Evolutionary conservation across 495 filamentous ascomycete species (phyloP), one percentile per base, ranked within the genome.

Genomic region (Lepraria neglecta): DNA sequence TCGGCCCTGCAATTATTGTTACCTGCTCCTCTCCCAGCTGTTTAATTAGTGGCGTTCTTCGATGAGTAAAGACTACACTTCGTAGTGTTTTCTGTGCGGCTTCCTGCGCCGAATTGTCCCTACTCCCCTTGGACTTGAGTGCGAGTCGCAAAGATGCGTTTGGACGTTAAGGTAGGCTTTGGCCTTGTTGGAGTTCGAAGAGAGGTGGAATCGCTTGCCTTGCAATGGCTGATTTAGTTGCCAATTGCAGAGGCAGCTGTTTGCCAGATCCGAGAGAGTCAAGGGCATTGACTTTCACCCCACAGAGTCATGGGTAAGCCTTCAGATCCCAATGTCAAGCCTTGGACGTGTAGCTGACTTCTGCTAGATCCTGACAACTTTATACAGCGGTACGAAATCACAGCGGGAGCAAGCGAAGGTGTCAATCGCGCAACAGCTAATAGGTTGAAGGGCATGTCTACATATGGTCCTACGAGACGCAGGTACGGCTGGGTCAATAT

Each of bases 401-500:
- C 65, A 27, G 38, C 42, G 48, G 47, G 28, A 24, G 24, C 50
- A 19, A 12, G 1, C 24, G 1, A 27, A 43, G 35, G 17, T 31
- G 19, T 67, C 50, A 65, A 53, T 31, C 51, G 50, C 30, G 53
- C 59, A 91, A 86, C 27, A 75, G 42, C 59, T 61, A 56, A 61
- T 56, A 21, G 59, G 19, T 19, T 21, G 51, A 61, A 61, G 59
- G 59, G 21, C 94, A 97, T 80, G 95, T 95, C 70, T 92, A 97
- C 78, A 97, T 99, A 71, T 99, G 94, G 95, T 97, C 92, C 11
- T 96, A 96, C 76, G 94, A 97, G 75, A 91, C 92, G 53, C 95
- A 96, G 75, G 83, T 85, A 75, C 59, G 61, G 10, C 69, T 68
- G 15, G 69, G 28, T 24, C 43, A 31, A 3, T 28, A 1, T 14